phyloP scores from a whole-genome alignment of 2,329 filamentous ascomycete species.

The Cadophora luteo-olivacea region DNA sequence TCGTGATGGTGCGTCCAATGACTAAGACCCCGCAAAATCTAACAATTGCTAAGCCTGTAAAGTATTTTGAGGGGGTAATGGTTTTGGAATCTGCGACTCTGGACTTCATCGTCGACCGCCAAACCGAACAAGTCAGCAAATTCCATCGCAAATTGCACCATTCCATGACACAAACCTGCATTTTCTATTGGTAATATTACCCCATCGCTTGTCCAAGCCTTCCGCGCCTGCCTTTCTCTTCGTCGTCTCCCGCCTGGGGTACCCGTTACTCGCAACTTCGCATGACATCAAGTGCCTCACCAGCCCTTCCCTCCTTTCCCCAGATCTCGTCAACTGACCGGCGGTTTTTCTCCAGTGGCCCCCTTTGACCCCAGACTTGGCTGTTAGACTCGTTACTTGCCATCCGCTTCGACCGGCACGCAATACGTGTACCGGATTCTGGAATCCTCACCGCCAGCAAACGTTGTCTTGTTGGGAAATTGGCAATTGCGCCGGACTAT shows the following conservation, averaged over 20 bases:
- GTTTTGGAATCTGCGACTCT: not conserved
- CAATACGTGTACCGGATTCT: constrained; percentile 23
- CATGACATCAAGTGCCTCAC: constrained; percentile 23
- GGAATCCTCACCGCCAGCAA: constrained; percentile 23
- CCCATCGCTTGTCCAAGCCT: constrained; percentile 14
- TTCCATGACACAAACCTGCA: constrained; percentile 41
- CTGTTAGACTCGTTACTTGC: constrained; percentile 13
- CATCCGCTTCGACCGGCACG: constrained; percentile 27
- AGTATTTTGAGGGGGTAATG: constrained; percentile 36
- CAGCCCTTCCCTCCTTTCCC: constrained; percentile 28
- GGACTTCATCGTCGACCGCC: not conserved
- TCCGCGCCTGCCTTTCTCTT: not conserved
- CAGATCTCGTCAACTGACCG: constrained; percentile 38
- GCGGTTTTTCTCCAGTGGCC: constrained; percentile 19
- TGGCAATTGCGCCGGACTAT: constrained; percentile 9
- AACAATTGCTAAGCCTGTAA: constrained; percentile 22
- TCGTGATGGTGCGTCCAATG: constrained; percentile 26
- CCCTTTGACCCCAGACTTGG: constrained; percentile 7
- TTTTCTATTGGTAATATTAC: constrained; percentile 34
- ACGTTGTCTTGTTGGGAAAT: constrained; percentile 18
- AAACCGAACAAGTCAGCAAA: constrained; percentile 6
- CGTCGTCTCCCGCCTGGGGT: constrained; percentile 18
- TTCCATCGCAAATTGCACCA: constrained; percentile 22
- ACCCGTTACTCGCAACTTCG: constrained; percentile 9
- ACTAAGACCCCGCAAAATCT: constrained; percentile 32